Percentiles rank a stretch among this genome's conserved stretches.
phyloP scores from a whole-genome alignment of 2,329 filamentous ascomycete genomes.

The Orbilia ellipsospora region DNA sequence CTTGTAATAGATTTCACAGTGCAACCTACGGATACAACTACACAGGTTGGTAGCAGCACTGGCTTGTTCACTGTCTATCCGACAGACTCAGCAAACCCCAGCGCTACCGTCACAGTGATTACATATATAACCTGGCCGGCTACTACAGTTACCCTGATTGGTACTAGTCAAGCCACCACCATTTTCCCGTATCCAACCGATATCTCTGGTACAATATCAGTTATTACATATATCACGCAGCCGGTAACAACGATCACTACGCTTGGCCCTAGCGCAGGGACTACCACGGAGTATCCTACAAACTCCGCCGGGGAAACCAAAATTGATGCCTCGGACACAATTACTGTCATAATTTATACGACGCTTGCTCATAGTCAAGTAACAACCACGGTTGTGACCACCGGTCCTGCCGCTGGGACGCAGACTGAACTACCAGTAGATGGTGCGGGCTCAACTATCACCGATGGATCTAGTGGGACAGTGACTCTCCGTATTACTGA shows the following conservation, averaged over 20 bases:
- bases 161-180: background rate
- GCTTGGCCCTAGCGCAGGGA: background rate
- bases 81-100: background rate
- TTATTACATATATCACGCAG: slow-evolving; percentile 1
- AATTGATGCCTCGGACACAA: background rate
- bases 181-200: slow-evolving; percentile 3
- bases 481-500: background rate
- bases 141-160: background rate
- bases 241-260: background rate
- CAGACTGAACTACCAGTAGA: background rate
- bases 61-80: background rate
- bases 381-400: background rate
- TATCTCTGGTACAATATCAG: background rate
- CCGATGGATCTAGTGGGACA: background rate
- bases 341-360: slow-evolving; percentile 9
- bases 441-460: background rate
- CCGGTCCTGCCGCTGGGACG: background rate
- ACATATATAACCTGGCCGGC: background rate
- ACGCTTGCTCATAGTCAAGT: background rate
- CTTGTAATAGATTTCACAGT: too few relatives aligned
- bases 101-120: background rate
- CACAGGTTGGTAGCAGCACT: background rate
- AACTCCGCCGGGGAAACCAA: too few relatives aligned
- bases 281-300: background rate
- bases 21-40: background rate